Base-by-base conservation (phyloP, 139 green algal genomes). In the Chlorella sp. region DNA sequence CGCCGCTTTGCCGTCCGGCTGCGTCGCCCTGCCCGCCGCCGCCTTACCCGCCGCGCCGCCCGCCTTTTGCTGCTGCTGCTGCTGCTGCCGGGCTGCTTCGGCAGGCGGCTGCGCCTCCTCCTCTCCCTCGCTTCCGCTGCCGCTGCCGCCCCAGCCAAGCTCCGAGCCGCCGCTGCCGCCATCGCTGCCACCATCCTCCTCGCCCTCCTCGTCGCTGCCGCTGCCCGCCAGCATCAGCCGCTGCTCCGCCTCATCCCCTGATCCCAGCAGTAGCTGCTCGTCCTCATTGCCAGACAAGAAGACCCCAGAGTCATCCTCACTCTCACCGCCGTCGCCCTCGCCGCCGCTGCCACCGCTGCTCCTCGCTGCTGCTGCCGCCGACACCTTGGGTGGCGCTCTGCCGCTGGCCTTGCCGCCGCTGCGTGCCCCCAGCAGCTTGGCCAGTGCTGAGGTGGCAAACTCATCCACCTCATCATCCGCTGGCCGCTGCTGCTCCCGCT, bases 341-440 rank as follows among this genome's bases (percentile, higher is more conserved):
- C 78, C 28, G 4, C 61, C 19, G 36, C 83, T 61, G 36, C 83
- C 64, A 19, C 48, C 48, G 48, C 5, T 57, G 5, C 7, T 57
- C 30, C 28, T 53, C 53, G 30, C 81, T 15, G 81, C 53, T 30
- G 81, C 81, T 3, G 64, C 64, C 30, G 64, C 24, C 3, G n/a
- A n/a, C n/a, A 64, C 30, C 5, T 11, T 34, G 57, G 60, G 19
- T 4, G 9, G n/a, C 81, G 32, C 53, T 5, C 28, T 78, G 75
- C 75, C 36, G 75, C 75, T 48, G 75, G 34, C 36, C 5, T 48
- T 34, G 15, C 37, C 36, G 0, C 21, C 30, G 79, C 79, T 40
- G 36, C 42, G 71, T 1, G 85, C 85, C 19, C 71, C 85, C 71
- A 89, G 85, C 69, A 89, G 85, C 71, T 89, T 89, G 40, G 71